Base-by-base conservation (phyloP, 495 filamentous ascomycete species). In the Podospora bellae-mahoneyi region DNA sequence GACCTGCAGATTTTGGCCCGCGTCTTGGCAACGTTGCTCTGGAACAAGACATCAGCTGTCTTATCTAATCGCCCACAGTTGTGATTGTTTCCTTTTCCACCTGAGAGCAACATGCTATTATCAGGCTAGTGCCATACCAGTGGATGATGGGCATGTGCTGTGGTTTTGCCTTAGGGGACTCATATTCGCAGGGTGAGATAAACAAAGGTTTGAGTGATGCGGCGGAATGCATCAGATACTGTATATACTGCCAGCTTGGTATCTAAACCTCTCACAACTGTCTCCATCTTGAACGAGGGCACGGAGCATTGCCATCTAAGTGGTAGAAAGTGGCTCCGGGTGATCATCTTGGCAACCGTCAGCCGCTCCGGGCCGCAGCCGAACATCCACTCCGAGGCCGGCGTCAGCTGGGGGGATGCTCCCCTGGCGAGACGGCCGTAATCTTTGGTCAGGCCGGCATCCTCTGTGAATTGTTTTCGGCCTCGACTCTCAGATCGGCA, bases 1-100 rank as follows among this genome's bases (percentile, higher is more conserved):
- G 61, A 63, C 61, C 27, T 63, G 61, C 61, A 62, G 60, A 20
- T 18, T 10, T 63, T 63, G 61, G 32, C 61, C 61, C 61, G 34
- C 23, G 61, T 15, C 61, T 63, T 63, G 61, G 61, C 61, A 63
- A 48, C 28, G 18, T n/a, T 34, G 32, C 5, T 2, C 15, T 62
- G 60, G 60, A 27, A 62, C 60, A 16, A 48, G 13, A 48, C 39
- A 48, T 48, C 39, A 48, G 39, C 7, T 16, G 9, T 28, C 60
- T 62, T 62, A 58, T 58, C 55, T 58, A 20, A 58, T 58, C n/a
- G 5, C 7, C 5, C 13, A 0, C 39, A 18, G 23, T 23, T 23
- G 23, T 23, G 23, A 23, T 23, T 23, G 23, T 23, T 23, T 2
- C 23, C 23, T 23, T 23, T 23, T 23, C 23, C 23, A 23, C 23